A percentile compares a stretch with the other conserved stretches of the same genome.
phyloP scores from a whole-genome alignment of 768 basidiomycete genomes.

The Peribolospora kevripleyi region DNA sequence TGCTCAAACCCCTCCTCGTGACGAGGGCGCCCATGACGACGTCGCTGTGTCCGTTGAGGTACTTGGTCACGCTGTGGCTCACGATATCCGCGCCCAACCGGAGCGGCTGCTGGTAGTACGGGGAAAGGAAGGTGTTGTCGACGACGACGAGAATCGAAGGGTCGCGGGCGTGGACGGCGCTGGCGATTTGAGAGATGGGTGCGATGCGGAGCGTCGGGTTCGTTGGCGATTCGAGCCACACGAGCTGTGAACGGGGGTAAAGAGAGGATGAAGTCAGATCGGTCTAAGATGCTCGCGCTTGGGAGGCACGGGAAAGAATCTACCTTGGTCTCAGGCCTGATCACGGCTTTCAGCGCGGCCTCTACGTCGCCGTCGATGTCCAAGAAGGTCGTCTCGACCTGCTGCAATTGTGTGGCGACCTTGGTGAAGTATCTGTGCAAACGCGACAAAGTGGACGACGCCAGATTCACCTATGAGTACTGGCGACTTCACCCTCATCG shows the following conservation, averaged over 20 bases:
- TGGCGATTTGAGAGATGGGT: slow-evolving; percentile 45
- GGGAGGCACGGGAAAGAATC: slow-evolving; percentile 7
- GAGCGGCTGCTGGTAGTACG: slow-evolving; percentile 72
- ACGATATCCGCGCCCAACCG: slow-evolving; percentile 54
- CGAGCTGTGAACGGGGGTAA: slow-evolving; percentile 29
- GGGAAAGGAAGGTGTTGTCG: slow-evolving; percentile 44
- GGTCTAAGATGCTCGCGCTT: no score
- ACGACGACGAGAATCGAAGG: slow-evolving; percentile 43
- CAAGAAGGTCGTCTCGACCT: slow-evolving; percentile 47
- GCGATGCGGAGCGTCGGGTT: slow-evolving; percentile 79
- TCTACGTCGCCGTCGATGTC: slow-evolving; percentile 52
- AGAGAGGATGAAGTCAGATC: background rate
- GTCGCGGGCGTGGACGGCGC: slow-evolving; percentile 35
- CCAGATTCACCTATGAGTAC: no score
- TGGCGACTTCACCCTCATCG: no score
- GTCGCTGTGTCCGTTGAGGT: slow-evolving; percentile 82
- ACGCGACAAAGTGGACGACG: background rate
- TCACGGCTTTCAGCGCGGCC: slow-evolving; percentile 35
- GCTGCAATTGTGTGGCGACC: slow-evolving; percentile 41
- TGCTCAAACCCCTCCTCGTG: slow-evolving; percentile 26
- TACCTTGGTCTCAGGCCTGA: slow-evolving; percentile 61
- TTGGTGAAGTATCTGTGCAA: slow-evolving; percentile 32
- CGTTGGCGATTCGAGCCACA: slow-evolving; percentile 89
- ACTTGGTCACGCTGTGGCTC: slow-evolving; percentile 47
- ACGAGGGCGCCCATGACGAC: slow-evolving; percentile 71